Percentiles rank a stretch among this genome's conserved stretches.
Conservation (phyloP, 2,329 filamentous ascomycete species). For the Pyricularia sp. region DNA sequence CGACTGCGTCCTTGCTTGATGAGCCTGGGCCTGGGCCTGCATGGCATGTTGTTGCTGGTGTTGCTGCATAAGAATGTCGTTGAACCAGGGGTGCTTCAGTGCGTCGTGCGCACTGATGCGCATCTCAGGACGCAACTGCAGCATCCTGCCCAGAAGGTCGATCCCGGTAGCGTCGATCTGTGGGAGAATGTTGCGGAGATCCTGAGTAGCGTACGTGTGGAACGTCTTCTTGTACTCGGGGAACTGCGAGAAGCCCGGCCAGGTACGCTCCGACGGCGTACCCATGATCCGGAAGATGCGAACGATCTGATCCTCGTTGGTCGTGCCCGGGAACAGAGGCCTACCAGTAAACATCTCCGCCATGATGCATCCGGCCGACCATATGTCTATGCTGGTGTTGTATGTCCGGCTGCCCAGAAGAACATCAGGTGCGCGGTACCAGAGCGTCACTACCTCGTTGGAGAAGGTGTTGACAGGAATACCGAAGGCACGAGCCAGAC, state of each 20-base stretch:
- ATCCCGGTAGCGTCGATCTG: constrained; percentile 84
- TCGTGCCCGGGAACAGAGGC: constrained; percentile 92
- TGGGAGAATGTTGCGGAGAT: constrained; percentile 75
- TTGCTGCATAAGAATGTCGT: constrained; percentile 54
- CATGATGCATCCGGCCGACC: constrained; percentile 99
- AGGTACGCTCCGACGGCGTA: constrained; percentile 87
- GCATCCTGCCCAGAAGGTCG: constrained; percentile 80
- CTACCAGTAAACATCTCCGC: constrained; percentile 98
- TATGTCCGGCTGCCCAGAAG: constrained; percentile 90
- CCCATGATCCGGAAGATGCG: constrained; percentile 99
- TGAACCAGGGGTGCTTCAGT: constrained; percentile 87
- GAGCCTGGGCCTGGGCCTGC: constrained; percentile 5
- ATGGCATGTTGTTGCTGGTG: constrained; percentile 17
- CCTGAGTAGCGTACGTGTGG: constrained; percentile 89
- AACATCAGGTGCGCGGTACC: constrained; percentile 96
- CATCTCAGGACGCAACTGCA: constrained; percentile 86
- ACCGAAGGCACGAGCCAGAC: constrained; percentile 85
- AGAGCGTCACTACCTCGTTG: constrained; percentile 94
- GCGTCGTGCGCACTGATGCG: constrained; percentile 82
- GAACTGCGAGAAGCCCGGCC: constrained; percentile 90
- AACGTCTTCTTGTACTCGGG: constrained; percentile 98
- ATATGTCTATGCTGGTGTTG: constrained; percentile 99
- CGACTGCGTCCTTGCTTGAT: constrained; percentile 6
- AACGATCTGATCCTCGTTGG: constrained; percentile 94
- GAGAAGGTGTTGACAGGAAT: constrained; percentile 98